Evolutionary conservation across 371 early-diverging fungal species (phyloP), one percentile per base, ranked within the genome.

Genomic region (Mucor indicus): DNA sequence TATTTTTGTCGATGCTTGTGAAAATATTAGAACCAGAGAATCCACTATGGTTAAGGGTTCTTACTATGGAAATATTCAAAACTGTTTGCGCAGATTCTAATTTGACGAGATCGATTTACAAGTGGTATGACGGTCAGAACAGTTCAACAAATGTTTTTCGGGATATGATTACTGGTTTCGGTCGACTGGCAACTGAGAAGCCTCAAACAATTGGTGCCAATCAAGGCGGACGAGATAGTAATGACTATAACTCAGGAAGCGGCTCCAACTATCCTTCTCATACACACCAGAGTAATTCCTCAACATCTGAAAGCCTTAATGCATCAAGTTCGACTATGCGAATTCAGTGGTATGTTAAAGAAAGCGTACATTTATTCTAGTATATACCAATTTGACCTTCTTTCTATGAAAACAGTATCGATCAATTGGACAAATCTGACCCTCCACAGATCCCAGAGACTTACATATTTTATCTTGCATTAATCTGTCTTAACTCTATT

Each of bases 341-440:
- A 24, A 76, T 89, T 5, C 86, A 86, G 75, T 88, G 90, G 89
- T 87, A 69, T 50, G 58, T 38, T 15, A 15, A 9, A 11, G n/a
- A 15, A 33, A 4, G 35, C 20, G 7, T 6, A 11, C 4, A 27
- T 7, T 37, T 16, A 37, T 19, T 27, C 8, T 38, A 20, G 12
- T n/a, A 12, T 15, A 41, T 23, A 44, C 21, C 44, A 17, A 17
- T 20, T 16, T 44, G 29, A 17, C 38, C 15, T 33, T 32, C 23
- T 42, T 35, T 27, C 19, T 15, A 15, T 17, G 17, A 0, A 39
- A 9, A 45, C 29, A 85, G 87, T 58, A 77, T 93, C 38, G 92
- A 92, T 67, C 93, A 92, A 64, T 76, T 97, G 31, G 98, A 97
- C 60, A 95, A 94, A 58, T 71, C 81, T 13, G 96, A 95, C 3